phyloP scores from a whole-genome alignment of 169 alveolate species.

The Cardiosporidium cionae region DNA sequence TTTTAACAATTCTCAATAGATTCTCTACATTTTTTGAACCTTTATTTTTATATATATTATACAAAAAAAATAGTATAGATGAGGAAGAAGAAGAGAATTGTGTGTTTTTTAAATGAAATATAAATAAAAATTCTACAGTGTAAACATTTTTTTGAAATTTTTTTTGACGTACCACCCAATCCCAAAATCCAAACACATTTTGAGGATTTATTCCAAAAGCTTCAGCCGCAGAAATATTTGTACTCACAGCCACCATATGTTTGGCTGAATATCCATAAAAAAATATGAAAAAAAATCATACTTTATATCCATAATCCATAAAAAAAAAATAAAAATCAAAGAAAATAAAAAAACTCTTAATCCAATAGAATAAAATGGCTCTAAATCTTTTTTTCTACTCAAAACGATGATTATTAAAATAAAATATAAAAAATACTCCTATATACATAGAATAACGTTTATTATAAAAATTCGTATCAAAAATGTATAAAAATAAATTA shows the following conservation, averaged over 20 bases:
- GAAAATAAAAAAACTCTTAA: background rate
- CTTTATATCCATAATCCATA: conserved; percentile 13
- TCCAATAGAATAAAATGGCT: background rate
- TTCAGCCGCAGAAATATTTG: conserved; percentile 76
- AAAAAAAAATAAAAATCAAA: background rate
- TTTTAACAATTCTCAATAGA: too few relatives aligned
- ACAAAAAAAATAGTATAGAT: background rate
- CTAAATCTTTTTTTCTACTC: background rate
- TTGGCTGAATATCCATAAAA: conserved; percentile 44
- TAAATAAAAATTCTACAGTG: too few relatives aligned
- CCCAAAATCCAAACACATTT: conserved; percentile 97
- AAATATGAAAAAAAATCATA: background rate
- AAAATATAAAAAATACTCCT: background rate
- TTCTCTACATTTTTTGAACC: background rate
- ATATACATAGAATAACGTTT: background rate
- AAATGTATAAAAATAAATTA: background rate
- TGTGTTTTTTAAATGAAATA: background rate
- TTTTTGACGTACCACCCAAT: conserved; percentile 82
- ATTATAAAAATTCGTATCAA: background rate
- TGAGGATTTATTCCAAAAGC: conserved; percentile 88
- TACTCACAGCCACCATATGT: conserved; percentile 88
- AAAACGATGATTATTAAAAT: background rate
- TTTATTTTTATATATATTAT: background rate
- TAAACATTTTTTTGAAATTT: too few relatives aligned
- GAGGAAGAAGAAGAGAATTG: background rate